Evolutionary conservation across 2,329 filamentous ascomycete genomes (phyloP).

Genomic region (Bipolaris cookei): DNA sequence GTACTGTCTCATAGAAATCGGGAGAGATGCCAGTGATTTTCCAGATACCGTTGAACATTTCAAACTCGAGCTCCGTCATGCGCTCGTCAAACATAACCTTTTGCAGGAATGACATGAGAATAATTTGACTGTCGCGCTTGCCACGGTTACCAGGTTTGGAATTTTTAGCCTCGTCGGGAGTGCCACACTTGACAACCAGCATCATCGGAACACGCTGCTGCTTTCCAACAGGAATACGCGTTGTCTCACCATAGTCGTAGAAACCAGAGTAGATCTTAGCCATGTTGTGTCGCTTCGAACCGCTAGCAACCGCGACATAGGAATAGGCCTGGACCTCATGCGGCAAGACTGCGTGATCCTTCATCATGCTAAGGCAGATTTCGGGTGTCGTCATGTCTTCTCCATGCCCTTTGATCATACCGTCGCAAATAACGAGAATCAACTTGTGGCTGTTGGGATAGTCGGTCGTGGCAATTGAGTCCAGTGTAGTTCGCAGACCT

Average conservation of each 20-base stretch:
- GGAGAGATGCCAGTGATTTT: conserved; percentile 98
- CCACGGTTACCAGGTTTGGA: conserved; percentile 95
- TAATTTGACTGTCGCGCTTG: conserved; percentile 98
- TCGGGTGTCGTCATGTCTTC: conserved; percentile 88
- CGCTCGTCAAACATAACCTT: conserved; percentile 99
- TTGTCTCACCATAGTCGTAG: conserved; percentile 90
- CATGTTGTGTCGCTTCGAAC: conserved; percentile 99
- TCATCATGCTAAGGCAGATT: conserved; percentile 91
- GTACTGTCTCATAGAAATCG: conserved; percentile 95
- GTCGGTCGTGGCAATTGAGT: conserved; percentile 96
- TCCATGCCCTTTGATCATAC: conserved; percentile 94
- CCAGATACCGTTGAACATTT: conserved; percentile 99
- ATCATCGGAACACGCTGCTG: conserved; percentile 99
- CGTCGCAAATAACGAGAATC: conserved; percentile 94
- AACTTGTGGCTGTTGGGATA: conserved; percentile 99
- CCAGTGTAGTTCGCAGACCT: conserved; percentile 88
- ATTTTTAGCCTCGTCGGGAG: conserved; percentile 79
- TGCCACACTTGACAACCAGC: conserved; percentile 93
- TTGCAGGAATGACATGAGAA: conserved; percentile 98
- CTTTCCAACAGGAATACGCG: conserved; percentile 78
- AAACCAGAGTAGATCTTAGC: conserved; percentile 98
- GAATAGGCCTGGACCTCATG: conserved; percentile 90
- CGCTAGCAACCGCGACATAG: conserved; percentile 94
- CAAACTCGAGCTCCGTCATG: conserved; percentile 98
- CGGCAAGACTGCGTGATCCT: conserved; percentile 78